Evolutionary conservation across 2,329 filamentous ascomycete genomes (phyloP).

Genomic region (Plenodomus biglobosus): DNA sequence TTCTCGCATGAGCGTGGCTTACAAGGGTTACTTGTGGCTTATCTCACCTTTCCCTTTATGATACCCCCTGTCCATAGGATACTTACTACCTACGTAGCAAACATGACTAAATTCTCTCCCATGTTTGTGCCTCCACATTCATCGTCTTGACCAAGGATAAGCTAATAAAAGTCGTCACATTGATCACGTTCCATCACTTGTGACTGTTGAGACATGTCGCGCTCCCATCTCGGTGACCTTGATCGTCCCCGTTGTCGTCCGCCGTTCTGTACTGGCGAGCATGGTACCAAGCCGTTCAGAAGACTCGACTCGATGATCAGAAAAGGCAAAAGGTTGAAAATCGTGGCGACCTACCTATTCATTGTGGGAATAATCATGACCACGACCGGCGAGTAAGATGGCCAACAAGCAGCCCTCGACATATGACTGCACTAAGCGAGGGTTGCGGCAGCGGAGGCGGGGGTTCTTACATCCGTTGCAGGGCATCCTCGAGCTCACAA

Average conservation of each 20-base stretch:
- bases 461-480: constrained; percentile 12
- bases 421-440: constrained; percentile 22
- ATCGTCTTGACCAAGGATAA: background rate
- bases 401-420: constrained; percentile 28
- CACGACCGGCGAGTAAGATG: background rate
- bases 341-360: background rate
- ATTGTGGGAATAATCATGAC: background rate
- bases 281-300: background rate
- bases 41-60: constrained; percentile 32
- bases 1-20: constrained; percentile 27
- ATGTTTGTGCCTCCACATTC: background rate
- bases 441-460: constrained; percentile 6
- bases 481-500: constrained; percentile 9
- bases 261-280: background rate
- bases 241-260: background rate
- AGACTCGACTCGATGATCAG: too few species aligned
- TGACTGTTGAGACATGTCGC: constrained; percentile 28
- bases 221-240: constrained; percentile 12
- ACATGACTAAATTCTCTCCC: background rate
- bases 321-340: too few species aligned
- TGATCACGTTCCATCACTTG: background rate
- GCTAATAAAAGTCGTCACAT: background rate
- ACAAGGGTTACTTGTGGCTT: constrained; percentile 32
- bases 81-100: constrained; percentile 16
- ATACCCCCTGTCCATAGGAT: constrained; percentile 27